Evolutionary conservation across 2,329 filamentous ascomycete species (phyloP), one percentile per base, ranked within the genome.

Genomic region (Dactylonectria macrodidyma): DNA sequence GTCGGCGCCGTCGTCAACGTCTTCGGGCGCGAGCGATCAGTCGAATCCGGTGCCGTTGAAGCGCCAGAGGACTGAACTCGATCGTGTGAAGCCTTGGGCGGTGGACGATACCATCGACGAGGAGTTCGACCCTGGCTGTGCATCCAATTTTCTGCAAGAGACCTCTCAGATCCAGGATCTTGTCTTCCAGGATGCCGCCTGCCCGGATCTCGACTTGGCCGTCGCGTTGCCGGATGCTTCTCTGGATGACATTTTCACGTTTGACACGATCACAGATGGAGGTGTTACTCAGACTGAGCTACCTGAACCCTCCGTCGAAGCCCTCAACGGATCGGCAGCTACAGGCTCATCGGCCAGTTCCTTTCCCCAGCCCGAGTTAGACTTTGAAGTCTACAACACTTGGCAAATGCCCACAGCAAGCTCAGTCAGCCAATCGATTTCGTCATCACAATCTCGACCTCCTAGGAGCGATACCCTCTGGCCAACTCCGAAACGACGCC

Each of bases 401-500:
- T 66, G 57, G 0, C 61, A 48, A n/a, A 7, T 64, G 16, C 41
- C 36, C 12, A 48, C 55, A n/a, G 11, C 54, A 0, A 48, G 41
- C 11, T 48, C 64, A 9, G 34, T 52, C 19, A 68, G 33, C 12
- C 52, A 59, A 1, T 62, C 55, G 38, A 10, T 62, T 41, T 58
- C 64, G 3, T 55, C 38, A 5, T 59, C 54, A 11, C 41, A 47
- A 14, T 62, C 63, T n/a, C 62, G 54, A 5, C 60, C 59, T 48
- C 19, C 41, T 2, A 24, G 46, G 9, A 54, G 55, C 3, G 61
- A 62, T 14, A 48, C 50, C 10, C 44, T 59, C 1, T 30, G 62
- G 22, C 50, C 59, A 5, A 62, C 68, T 7, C 30, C 52, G 26
- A 76, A 74, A 16, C 62, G 71, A 9, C 67, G 71, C 5, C 69